These are phyloP conservation scores for Eucalyptus grandis DNA, from an alignment of 345 rosid genomes.

Conservation along the genomic window DNA sequence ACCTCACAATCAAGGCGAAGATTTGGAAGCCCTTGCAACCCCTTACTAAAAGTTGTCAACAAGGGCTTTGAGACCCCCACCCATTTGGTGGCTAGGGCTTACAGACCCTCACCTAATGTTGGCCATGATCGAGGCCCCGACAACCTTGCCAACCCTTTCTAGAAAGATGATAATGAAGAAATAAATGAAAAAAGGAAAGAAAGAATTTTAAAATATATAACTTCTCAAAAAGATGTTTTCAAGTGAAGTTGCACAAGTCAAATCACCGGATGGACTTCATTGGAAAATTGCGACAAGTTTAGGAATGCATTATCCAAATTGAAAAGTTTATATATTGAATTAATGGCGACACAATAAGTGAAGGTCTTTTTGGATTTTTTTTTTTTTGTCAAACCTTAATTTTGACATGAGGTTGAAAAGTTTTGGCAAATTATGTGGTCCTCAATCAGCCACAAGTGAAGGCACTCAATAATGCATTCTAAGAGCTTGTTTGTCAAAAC, in stretches of 20 bases:
- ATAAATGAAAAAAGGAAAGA: too few relatives aligned
- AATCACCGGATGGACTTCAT: too few relatives aligned
- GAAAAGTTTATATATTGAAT: too few relatives aligned
- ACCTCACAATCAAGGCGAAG: background rate
- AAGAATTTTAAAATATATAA: too few relatives aligned
- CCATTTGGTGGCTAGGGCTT: background rate
- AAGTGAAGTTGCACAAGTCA: background rate
- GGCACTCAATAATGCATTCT: background rate
- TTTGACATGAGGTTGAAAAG: background rate
- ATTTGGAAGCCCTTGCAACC: background rate
- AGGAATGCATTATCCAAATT: too few relatives aligned
- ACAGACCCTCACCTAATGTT: background rate
- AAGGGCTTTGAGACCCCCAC: background rate
- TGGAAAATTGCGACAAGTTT: too few relatives aligned
- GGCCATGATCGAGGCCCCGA: background rate
- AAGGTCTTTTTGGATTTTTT: background rate
- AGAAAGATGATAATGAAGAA: background rate
- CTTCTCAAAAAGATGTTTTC: accelerated
- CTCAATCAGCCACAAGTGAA: background rate
- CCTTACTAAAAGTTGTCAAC: background rate
- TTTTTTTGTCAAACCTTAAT: background rate
- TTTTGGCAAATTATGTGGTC: background rate
- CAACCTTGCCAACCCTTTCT: background rate
- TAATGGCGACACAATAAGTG: accelerated
- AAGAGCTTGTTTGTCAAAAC: background rate